Evolutionary conservation across 1,284 basidiomycete species (phyloP).

Genomic region (Fistulinella staudtii): DNA sequence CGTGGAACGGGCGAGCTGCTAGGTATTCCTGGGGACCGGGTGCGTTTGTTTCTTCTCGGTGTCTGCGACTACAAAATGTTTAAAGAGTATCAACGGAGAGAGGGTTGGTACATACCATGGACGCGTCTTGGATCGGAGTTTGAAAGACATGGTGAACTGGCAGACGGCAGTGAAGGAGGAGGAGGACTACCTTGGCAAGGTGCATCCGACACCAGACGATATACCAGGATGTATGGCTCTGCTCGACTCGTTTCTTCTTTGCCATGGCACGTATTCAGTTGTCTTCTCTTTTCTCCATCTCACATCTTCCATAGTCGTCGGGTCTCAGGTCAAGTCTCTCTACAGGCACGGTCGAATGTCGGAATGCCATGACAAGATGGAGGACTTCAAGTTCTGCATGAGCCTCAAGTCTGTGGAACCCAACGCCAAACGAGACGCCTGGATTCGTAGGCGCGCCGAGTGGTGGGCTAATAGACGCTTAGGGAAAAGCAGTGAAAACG

Average conservation of each 20-base stretch:
- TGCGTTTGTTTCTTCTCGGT: conserved; percentile 55
- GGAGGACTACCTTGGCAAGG: conserved; percentile 52
- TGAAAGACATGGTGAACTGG: conserved; percentile 40
- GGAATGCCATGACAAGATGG: conserved; percentile 75
- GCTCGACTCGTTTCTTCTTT: conserved; percentile 77
- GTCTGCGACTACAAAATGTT: conserved; percentile 40
- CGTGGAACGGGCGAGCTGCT: conserved; percentile 49
- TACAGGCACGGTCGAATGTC: conserved; percentile 84
- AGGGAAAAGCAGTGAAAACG: conserved; percentile 82
- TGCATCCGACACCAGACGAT: conserved; percentile 74
- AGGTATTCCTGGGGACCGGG: conserved; percentile 55
- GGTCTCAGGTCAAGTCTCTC: conserved; percentile 78
- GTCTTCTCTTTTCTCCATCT: conserved; percentile 7
- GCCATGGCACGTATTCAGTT: conserved; percentile 54
- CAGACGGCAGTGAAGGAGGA: conserved; percentile 60
- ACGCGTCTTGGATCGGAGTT: conserved; percentile 21
- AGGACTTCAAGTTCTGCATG: conserved; percentile 96
- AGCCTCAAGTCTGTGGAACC: conserved; percentile 74
- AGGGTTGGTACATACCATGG: conserved; percentile 28
- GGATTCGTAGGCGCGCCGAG: conserved; percentile 84
- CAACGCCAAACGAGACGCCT: conserved; percentile 75
- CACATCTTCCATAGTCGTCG: conserved; percentile 55
- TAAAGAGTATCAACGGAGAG: too few relatives aligned
- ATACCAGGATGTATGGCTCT: conserved; percentile 76
- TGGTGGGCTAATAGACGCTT: conserved; percentile 84